A percentile compares a stretch with the other conserved stretches of the same genome.
Conservation (phyloP, 176 grass and related monocot genomes). For the Miscanthus lutarioriparius region DNA sequence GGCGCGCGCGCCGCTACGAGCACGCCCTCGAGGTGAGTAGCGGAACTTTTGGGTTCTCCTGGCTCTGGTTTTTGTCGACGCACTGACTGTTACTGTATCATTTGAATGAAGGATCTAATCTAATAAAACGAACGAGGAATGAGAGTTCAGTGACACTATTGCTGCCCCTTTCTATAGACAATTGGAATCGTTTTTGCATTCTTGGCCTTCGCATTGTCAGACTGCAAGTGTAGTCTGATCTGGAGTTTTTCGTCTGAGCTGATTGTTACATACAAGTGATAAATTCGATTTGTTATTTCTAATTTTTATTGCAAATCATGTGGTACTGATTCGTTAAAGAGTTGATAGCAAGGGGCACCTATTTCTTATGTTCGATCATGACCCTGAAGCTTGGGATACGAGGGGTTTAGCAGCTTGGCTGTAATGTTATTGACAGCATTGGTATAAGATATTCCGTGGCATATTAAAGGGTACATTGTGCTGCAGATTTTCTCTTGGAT, state of each 20-base stretch:
- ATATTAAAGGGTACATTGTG: background rate
- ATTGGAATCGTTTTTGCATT: no score
- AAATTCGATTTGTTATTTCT: background rate
- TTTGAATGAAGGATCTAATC: background rate
- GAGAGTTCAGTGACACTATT: no score
- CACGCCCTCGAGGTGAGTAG: slow-evolving; percentile 65
- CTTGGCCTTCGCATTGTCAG: background rate
- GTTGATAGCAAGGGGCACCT: background rate
- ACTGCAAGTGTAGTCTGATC: background rate
- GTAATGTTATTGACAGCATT: slow-evolving; percentile 14
- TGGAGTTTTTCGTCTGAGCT: background rate
- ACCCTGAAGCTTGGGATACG: background rate
- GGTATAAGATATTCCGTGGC: background rate
- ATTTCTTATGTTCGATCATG: slow-evolving; percentile 12
- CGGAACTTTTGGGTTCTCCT: background rate
- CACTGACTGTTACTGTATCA: background rate
- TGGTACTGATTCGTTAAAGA: background rate
- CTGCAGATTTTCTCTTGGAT: slow-evolving; percentile 88
- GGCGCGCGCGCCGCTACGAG: slow-evolving; percentile 47
- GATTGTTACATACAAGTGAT: background rate
- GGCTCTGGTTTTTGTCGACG: background rate
- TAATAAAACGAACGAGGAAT: no score
- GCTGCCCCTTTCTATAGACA: no score
- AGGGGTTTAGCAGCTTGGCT: background rate
- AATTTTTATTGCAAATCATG: background rate